Evolutionary conservation across 2,329 filamentous ascomycete genomes (phyloP).

Genomic region (Apiospora saccharicola): DNA sequence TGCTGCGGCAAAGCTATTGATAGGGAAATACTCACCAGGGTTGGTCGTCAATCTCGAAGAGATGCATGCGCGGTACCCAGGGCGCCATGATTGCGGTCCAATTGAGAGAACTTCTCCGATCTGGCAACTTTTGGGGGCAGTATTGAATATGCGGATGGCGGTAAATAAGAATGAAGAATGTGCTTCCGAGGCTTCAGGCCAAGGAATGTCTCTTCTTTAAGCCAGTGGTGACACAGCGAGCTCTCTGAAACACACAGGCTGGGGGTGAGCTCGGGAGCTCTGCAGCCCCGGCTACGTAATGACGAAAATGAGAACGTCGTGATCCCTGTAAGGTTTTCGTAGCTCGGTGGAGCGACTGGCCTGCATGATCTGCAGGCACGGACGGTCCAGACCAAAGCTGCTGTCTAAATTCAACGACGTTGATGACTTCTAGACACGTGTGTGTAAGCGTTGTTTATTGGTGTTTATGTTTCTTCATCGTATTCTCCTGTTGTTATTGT

Average conservation of each 20-base stretch:
- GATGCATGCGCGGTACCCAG: slow-evolving; percentile 64
- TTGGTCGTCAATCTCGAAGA: slow-evolving; percentile 74
- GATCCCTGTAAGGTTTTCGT: slow-evolving; percentile 7
- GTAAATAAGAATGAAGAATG: neutral
- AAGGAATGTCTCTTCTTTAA: neutral
- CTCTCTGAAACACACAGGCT: neutral
- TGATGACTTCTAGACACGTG: neutral
- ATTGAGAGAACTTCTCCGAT: neutral
- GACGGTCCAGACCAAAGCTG: neutral
- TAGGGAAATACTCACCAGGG: slow-evolving; percentile 57
- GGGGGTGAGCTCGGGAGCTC: neutral
- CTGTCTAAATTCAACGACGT: neutral
- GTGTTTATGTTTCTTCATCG: neutral
- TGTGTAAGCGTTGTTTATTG: neutral
- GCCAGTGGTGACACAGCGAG: neutral
- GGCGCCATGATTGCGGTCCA: slow-evolving; percentile 43
- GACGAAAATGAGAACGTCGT: neutral
- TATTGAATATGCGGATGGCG: neutral
- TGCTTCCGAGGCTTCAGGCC: neutral
- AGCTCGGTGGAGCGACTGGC: neutral
- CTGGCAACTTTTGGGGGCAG: neutral
- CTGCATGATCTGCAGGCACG: slow-evolving; percentile 12
- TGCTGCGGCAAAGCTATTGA: neutral
- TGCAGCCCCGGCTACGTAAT: slow-evolving; percentile 10
- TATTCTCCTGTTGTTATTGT: neutral